These are phyloP conservation scores for Hygrophila difformis DNA, from an alignment of 257 asterid genomes.

Conservation along the genomic window DNA sequence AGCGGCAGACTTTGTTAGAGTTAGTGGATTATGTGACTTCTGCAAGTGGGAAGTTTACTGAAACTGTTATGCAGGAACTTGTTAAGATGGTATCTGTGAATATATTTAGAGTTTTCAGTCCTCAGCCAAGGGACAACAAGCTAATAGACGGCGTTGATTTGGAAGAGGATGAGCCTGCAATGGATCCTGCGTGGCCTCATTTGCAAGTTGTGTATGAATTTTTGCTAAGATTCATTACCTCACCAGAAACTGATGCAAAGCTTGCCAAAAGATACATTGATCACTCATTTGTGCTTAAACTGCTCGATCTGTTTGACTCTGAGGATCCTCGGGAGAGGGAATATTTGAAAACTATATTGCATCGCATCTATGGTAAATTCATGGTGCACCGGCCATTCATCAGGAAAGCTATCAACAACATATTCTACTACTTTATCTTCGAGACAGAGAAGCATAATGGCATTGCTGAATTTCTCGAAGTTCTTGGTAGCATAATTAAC, in stretches of 20 bases:
- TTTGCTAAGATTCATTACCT: constrained; percentile 13
- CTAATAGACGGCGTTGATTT: constrained; percentile 17
- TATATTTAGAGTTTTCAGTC: constrained; percentile 19
- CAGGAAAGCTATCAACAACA: constrained; percentile 17
- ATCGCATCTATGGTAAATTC: constrained; percentile 20
- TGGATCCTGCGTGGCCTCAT: constrained; percentile 28
- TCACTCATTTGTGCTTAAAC: constrained; percentile 16
- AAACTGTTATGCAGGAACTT: constrained; percentile 14
- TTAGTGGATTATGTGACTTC: constrained; percentile 17
- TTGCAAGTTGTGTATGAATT: constrained; percentile 18
- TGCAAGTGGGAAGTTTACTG: constrained; percentile 19
- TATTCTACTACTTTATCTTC: constrained; percentile 16
- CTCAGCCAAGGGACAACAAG: constrained; percentile 26
- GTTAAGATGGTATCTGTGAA: constrained; percentile 20
- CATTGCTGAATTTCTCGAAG: constrained; percentile 21
- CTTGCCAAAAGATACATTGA: constrained; percentile 15
- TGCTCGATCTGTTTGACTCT: constrained; percentile 21
- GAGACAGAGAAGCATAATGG: constrained; percentile 26
- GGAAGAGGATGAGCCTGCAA: constrained; percentile 26
- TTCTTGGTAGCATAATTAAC: constrained; percentile 19
- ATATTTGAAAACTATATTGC: constrained; percentile 16
- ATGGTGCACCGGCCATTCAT: constrained; percentile 23
- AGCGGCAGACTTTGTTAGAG: constrained; percentile 19
- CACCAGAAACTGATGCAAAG: constrained; percentile 21
- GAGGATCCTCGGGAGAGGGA: constrained; percentile 27